Base-by-base conservation (phyloP, 768 basidiomycete species). In the Sistotremastrum niveocremeum region DNA sequence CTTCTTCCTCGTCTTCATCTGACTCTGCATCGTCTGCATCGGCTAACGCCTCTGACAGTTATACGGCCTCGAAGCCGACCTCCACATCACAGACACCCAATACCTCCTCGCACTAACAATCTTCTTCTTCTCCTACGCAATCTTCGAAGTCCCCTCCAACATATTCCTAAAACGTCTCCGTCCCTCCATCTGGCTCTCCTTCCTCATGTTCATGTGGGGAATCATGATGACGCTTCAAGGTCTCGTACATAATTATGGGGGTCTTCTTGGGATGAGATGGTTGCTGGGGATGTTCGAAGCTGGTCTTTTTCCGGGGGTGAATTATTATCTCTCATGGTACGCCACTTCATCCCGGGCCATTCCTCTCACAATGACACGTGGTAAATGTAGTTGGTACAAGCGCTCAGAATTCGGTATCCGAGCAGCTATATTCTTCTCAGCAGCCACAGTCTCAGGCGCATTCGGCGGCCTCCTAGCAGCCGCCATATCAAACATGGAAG, bases 391-490 rank as follows among this genome's bases (percentile, higher is more conserved):
- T 50, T 78, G 76, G 76, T 79, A 79, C 62, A 69, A 79, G 53
- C 81, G 84, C 34, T 77, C 77, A 9, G 87, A 89, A 55, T 84
- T 84, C 51, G 84, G 82, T 48, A 65, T 74, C 45, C 66, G 61
- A 37, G 59, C 62, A 29, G 77, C 81, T 0, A 55, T 84, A 31
- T 85, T 84, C 63, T 85, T 84, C 64, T 76, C 77, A 0, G 81
- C 85, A 3, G 84, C 85, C 0, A 85, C 82, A 2, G 73, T 84
- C 0, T 78, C 83, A 2, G 87, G 85, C n/a, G 84, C 84, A 20
- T 87, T 87, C 51, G 79, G 77, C 54, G 79, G 80, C 30, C 68
- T 79, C 7, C 63, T 83, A 34, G 78, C 81, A 11, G 74, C 72
- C 29, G 79, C 74, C 1, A 83, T 84, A 35, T 69, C 70, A 3